Evolutionary conservation across 768 basidiomycete genomes (phyloP), one percentile per base, ranked within the genome.

Genomic region (Nevesoporus exiguus): DNA sequence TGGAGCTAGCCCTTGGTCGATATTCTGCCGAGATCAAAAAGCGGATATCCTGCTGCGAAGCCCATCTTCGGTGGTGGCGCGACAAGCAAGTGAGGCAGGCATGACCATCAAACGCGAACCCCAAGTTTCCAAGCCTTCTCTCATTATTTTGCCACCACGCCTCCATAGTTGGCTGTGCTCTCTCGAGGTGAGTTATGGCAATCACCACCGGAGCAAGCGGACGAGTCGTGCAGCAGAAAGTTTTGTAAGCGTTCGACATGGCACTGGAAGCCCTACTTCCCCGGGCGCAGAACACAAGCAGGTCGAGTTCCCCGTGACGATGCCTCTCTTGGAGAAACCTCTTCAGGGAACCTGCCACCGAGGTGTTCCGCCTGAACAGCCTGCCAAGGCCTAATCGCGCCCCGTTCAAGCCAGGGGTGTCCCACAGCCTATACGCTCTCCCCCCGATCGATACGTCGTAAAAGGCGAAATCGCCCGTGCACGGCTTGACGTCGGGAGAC

Each of bases 111-210:
- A 72, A 72, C 19, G 30, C 33, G n/a, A 74, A 42, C 14, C 58
- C 59, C 37, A 58, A 5, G 14, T 39, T 2, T 14, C 36, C 50
- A 7, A 74, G 61, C 22, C 1, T 22, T 34, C 42, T 50, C 41
- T 60, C 59, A 31, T 72, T 70, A 10, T n/a, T 8, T 14, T 57
- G 49, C 73, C 71, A 74, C 71, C 73, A 74, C 3, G 47, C 21
- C 0, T 73, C 73, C 70, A 73, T 71, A 1, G 56, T 47, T 17
- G 60, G 60, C 27, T 63, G 61, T 17, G n/a, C 24, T 27, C 54
- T 55, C 54, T 76, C 77, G 5, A 77, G 64, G 39, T 73, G 66
- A 13, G 75, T 78, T 17, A 77, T 44, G 7, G 59, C 73, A 9
- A 78, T 49, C 13, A 74, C 65, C 40, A 73, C 69, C 1, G 76